Evolutionary conservation across 495 filamentous ascomycete species (phyloP).

Genomic region (Lasiosphaeriaceae sp.): DNA sequence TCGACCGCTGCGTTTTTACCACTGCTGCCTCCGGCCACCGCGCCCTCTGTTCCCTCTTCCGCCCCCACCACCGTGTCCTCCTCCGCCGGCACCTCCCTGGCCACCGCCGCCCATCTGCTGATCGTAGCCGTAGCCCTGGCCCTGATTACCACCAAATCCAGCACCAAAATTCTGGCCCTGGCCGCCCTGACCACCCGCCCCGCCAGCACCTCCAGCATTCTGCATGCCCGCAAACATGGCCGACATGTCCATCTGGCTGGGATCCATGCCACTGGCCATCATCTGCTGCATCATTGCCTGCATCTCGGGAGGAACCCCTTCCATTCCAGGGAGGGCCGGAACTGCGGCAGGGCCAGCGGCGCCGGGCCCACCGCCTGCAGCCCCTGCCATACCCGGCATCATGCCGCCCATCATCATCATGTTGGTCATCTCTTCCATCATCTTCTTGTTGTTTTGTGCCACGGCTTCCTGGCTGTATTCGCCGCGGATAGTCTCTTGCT

Average conservation of each 20-base stretch:
- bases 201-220: slow-evolving; percentile 32
- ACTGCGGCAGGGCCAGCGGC: slow-evolving; percentile 33
- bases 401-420: slow-evolving; percentile 79
- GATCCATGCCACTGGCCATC: slow-evolving; percentile 80
- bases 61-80: slow-evolving; percentile 34
- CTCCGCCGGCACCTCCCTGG: slow-evolving; percentile 32
- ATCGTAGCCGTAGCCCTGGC: slow-evolving; percentile 54
- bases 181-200: slow-evolving; percentile 42
- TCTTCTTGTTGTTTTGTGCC: slow-evolving; percentile 71
- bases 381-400: slow-evolving; percentile 37
- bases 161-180: slow-evolving; percentile 45
- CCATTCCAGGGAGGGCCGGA: slow-evolving; percentile 62
- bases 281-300: slow-evolving; percentile 77
- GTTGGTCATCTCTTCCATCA: slow-evolving; percentile 84
- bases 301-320: slow-evolving; percentile 72
- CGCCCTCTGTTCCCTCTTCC: slow-evolving; percentile 42
- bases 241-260: slow-evolving; percentile 60
- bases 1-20: too few species aligned
- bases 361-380: not conserved
- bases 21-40: slow-evolving; percentile 28
- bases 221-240: slow-evolving; percentile 52
- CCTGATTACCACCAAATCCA: slow-evolving; percentile 48
- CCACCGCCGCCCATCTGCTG: slow-evolving; percentile 51
- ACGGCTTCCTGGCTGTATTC: slow-evolving; percentile 57
- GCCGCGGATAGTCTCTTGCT: slow-evolving; percentile 72